phyloP scores from a whole-genome alignment of 116 monocot genomes.

The Dioscorea cayenensis region DNA sequence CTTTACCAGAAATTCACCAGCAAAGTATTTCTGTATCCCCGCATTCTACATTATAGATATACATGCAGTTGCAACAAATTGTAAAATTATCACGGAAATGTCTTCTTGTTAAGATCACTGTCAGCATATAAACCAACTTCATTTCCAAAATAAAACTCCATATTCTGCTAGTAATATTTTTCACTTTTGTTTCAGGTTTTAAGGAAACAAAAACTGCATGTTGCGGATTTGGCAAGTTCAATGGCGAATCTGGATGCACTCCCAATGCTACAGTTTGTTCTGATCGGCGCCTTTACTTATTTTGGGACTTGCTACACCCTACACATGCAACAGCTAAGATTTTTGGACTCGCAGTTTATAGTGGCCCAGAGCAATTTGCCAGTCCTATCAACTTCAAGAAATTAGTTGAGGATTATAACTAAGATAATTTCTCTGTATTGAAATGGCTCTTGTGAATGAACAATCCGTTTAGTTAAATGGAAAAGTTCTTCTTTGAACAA shows the following conservation, averaged over 20 bases:
- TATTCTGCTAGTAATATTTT: no score
- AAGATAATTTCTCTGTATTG: neutral
- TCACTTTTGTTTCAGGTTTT: slow-evolving; percentile 23
- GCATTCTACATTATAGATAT: no score
- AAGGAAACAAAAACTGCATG: slow-evolving; percentile 44
- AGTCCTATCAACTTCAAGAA: slow-evolving; percentile 39
- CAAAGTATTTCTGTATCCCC: no score
- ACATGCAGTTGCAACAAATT: no score
- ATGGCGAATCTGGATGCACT: slow-evolving; percentile 24
- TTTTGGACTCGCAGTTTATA: slow-evolving; percentile 24
- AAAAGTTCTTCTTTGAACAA: neutral
- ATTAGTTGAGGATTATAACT: slow-evolving; percentile 16
- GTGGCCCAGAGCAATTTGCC: slow-evolving; percentile 27
- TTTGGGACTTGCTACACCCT: slow-evolving; percentile 58
- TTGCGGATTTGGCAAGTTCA: slow-evolving; percentile 41
- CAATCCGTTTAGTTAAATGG: neutral
- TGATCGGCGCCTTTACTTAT: slow-evolving; percentile 26
- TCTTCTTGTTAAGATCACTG: no score
- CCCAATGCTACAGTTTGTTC: slow-evolving; percentile 37
- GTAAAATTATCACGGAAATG: no score
- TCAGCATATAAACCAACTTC: no score
- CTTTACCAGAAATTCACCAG: no score
- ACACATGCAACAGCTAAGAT: slow-evolving; percentile 41
- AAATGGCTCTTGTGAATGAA: neutral
- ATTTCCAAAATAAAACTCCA: no score